Percentiles rank a stretch among this genome's conserved stretches.
These are phyloP conservation scores for Scheffersomyces spartinae DNA, from an alignment of 805 yeast species.

Conservation along the genomic window DNA sequence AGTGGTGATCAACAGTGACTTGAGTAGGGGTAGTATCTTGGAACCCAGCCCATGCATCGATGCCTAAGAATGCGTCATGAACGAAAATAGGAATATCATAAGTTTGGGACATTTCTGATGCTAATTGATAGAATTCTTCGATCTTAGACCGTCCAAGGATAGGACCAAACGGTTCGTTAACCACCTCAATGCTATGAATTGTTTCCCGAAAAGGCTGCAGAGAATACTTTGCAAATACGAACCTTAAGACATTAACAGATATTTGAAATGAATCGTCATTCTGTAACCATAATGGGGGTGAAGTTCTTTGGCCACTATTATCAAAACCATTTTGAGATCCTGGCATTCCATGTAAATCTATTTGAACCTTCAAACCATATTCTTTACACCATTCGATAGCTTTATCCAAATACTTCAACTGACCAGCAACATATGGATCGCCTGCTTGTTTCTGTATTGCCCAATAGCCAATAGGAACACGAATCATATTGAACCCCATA, in stretches of 20 bases:
- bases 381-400: constrained; percentile 60
- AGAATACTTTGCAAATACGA: too few species aligned
- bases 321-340: constrained; percentile 85
- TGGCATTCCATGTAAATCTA: constrained; percentile 74
- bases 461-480: constrained; percentile 79
- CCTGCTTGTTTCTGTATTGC: constrained; percentile 39
- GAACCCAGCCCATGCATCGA: constrained; percentile 9
- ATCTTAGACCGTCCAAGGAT: too few species aligned
- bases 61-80: constrained; percentile 10
- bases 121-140: too few species aligned
- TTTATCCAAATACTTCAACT: constrained; percentile 48
- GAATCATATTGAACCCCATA: constrained; percentile 55
- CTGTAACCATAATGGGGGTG: too few species aligned
- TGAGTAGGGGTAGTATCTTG: constrained; percentile 3
- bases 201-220: constrained; percentile 20
- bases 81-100: too few species aligned
- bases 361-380: constrained; percentile 52
- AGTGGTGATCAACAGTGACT: constrained; percentile 15
- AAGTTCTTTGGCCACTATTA: constrained; percentile 63
- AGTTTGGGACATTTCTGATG: too few species aligned
- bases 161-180: constrained; percentile 30
- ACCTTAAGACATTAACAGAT: too few species aligned
- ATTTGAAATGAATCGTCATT: too few species aligned
- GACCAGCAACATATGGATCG: constrained; percentile 62
- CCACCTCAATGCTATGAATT: constrained; percentile 26